A percentile compares a stretch with the other conserved stretches of the same genome.
Conservation (phyloP, 2,329 filamentous ascomycete genomes). For the Rutstroemia sydowiana region DNA sequence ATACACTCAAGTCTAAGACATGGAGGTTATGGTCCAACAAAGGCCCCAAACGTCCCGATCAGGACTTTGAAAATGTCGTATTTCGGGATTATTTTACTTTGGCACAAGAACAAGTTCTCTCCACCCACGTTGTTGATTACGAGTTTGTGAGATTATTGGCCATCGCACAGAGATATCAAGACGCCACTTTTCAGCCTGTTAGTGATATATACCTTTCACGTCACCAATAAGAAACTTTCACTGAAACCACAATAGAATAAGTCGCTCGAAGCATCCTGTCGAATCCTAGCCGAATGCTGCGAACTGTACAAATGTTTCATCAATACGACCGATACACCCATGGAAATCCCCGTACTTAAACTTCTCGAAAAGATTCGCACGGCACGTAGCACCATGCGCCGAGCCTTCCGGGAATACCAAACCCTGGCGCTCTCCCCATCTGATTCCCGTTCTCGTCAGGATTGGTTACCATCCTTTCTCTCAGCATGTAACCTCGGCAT, state of each 20-base stretch:
- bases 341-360: slow-evolving; percentile 6
- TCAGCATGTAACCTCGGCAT: slow-evolving; percentile 10
- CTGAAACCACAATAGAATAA: slow-evolving; percentile 6
- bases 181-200: slow-evolving; percentile 2
- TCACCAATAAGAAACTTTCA: neutral
- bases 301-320: slow-evolving; percentile 15
- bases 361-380: slow-evolving; percentile 14
- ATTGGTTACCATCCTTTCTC: slow-evolving; percentile 17
- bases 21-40: slow-evolving; percentile 12
- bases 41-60: neutral
- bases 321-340: neutral
- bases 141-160: slow-evolving; percentile 4
- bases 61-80: slow-evolving; percentile 6
- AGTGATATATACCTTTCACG: neutral
- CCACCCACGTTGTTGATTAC: neutral
- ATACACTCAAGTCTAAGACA: slow-evolving; percentile 6
- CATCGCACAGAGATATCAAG: slow-evolving; percentile 7
- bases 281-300: slow-evolving; percentile 10
- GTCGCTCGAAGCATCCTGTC: slow-evolving; percentile 13
- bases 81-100: slow-evolving; percentile 8
- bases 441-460: slow-evolving; percentile 7
- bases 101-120: slow-evolving; percentile 6
- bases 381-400: slow-evolving; percentile 13
- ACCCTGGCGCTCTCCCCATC: slow-evolving; percentile 13
- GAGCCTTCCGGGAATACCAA: slow-evolving; percentile 13